Evolutionary conservation across 306 rosid species (phyloP), one percentile per base, ranked within the genome.

Genomic region (Heteromeles arbutifolia): DNA sequence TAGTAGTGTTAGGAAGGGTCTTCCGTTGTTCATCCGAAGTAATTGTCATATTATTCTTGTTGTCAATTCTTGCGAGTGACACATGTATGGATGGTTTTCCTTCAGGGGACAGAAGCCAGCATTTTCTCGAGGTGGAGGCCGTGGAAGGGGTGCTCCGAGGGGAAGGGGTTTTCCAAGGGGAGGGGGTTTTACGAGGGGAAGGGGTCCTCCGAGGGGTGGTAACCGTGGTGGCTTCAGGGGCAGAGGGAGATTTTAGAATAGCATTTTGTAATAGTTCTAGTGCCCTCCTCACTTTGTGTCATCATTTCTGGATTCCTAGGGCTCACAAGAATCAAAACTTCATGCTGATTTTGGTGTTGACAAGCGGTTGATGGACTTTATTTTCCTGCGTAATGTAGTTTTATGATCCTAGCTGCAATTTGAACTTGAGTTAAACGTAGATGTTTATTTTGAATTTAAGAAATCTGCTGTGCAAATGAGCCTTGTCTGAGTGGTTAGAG

Each of bases 211-310:
- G 41, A 84, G 96, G 79, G 94, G 97, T 78, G 93, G 97, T 45
- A 81, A 90, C 31, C 88, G 96, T 11, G 88, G 90, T 77, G 92
- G 96, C 68, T 92, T 92, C 72, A 83, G 99, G 85, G 99, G 99
- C 56, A 86, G 97, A 77, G 99, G 98, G 28, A 89, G 98, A 84
- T 90, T 50, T 18, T 88, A 85, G 82, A 70, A 62, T 12, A 73
- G 3, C 72, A 50, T 63, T 69, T 14, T 84, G 88, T 85, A 66
- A 79, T 62, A 71, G 70, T 57, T 17, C 8, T 74, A 56, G 65
- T 83, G 65, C 74, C 62, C 74, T 70, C 53, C 65, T 77, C 71
- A 19, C 80, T 79, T 77, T 79, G 75, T 64, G 66, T 78, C 79
- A 82, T 75, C 64, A 34, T 65, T 75, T 72, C 18, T 50, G 79